Conservation (phyloP, 371 early-diverging fungal species). For the Capniomyces stellatus region DNA sequence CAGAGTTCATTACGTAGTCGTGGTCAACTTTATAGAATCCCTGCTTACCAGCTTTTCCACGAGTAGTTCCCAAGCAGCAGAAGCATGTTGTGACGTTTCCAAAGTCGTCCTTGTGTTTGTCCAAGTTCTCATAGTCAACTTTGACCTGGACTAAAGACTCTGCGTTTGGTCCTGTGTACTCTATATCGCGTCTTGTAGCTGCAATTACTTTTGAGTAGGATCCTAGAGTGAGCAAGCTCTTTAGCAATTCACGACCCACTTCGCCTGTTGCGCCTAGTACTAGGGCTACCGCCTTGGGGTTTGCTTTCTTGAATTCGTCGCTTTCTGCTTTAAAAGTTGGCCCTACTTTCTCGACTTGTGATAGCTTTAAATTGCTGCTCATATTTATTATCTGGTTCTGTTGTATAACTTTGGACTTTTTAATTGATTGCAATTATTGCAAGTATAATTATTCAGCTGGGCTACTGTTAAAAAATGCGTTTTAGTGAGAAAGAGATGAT, state of each 20-base stretch:
- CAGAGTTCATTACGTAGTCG: slow-evolving; percentile 43
- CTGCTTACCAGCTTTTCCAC: slow-evolving; percentile 41
- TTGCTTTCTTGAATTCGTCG: slow-evolving; percentile 9
- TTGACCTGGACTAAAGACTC: slow-evolving; percentile 29
- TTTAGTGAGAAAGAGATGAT: too few species aligned
- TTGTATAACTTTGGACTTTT: too few species aligned
- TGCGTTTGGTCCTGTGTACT: slow-evolving; percentile 28
- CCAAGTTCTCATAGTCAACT: slow-evolving; percentile 28
- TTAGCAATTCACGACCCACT: slow-evolving; percentile 45
- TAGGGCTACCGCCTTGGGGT: slow-evolving; percentile 9
- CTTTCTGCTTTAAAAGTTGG: background rate
- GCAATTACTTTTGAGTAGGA: slow-evolving; percentile 40
- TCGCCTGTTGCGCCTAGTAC: slow-evolving; percentile 34
- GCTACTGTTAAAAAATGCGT: too few species aligned
- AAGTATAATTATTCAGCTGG: too few species aligned
- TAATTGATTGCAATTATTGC: too few species aligned
- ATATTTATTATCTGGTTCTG: too few species aligned
- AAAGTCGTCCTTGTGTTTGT: slow-evolving; percentile 17
- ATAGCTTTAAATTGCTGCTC: background rate
- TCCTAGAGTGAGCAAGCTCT: slow-evolving; percentile 35
- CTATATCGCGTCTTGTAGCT: slow-evolving; percentile 41
- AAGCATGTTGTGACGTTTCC: slow-evolving; percentile 34
- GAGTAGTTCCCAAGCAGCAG: slow-evolving; percentile 50
- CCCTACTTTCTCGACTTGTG: background rate
- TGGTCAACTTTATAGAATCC: slow-evolving; percentile 54